A percentile compares a stretch with the other conserved stretches of the same genome.
These are phyloP conservation scores for Alternaria brassicae DNA, from an alignment of 2,329 filamentous ascomycete genomes.

Conservation along the genomic window DNA sequence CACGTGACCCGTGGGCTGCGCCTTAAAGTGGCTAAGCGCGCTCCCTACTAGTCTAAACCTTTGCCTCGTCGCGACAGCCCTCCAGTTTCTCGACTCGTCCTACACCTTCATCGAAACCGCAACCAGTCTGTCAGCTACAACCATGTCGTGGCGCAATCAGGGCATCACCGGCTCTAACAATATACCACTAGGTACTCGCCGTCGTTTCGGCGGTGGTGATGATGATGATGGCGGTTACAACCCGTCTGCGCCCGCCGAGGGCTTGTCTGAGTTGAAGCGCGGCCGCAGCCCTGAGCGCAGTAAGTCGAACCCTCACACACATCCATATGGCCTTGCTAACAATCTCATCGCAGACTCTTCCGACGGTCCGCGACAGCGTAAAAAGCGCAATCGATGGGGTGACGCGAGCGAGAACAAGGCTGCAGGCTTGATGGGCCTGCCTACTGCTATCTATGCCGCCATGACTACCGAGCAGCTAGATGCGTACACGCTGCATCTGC, in stretches of 20 bases:
- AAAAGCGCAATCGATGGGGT: constrained; percentile 99
- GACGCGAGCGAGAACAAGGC: constrained; percentile 98
- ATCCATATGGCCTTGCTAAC: constrained; percentile 15
- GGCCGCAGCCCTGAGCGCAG: constrained; percentile 89
- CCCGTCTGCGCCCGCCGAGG: constrained; percentile 55
- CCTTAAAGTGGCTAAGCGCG: constrained; percentile 10
- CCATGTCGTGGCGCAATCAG: constrained; percentile 70
- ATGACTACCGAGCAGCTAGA: constrained; percentile 99
- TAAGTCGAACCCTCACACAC: constrained; percentile 52
- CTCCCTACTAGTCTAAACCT: constrained; percentile 13
- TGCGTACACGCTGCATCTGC: constrained; percentile 93
- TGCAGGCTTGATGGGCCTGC: constrained; percentile 94
- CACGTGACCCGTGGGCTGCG: constrained; percentile 3
- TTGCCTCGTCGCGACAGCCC: constrained; percentile 16
- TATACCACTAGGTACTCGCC: constrained; percentile 85
- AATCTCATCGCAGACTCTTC: constrained; percentile 42
- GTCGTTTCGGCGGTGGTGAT: constrained; percentile 78
- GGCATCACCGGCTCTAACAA: constrained; percentile 99
- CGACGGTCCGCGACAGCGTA: constrained; percentile 86
- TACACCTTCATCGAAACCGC: constrained; percentile 1
- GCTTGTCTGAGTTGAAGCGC: constrained; percentile 71
- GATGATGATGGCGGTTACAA: constrained; percentile 57
- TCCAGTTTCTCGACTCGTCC: constrained; percentile 18
- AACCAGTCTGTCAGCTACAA: constrained; percentile 30
- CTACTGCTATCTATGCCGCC: constrained; percentile 93